A percentile compares a stretch with the other conserved stretches of the same genome.
Evolutionary conservation across 2,329 filamentous ascomycete species (phyloP).

Genomic region (Talaromyces sp.): DNA sequence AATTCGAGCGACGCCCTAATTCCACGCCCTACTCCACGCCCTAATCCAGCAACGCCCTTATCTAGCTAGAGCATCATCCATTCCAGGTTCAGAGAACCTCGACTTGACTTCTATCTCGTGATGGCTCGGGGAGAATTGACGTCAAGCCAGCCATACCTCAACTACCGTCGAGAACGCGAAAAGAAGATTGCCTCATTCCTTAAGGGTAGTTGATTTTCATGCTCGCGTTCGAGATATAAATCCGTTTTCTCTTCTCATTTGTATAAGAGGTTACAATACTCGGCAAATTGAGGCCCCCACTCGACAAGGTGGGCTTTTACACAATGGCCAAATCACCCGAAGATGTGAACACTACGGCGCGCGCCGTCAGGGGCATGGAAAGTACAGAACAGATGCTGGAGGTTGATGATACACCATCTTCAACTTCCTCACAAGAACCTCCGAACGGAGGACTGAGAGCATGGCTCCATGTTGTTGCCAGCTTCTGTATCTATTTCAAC

Average conservation of each 20-base stretch:
- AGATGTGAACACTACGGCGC: not conserved
- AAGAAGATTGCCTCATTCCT: not conserved
- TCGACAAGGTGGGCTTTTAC: not conserved
- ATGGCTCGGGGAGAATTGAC: not conserved
- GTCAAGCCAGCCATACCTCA: not conserved
- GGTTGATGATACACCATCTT: not conserved
- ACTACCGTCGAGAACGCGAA: not conserved
- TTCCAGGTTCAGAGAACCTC: not conserved
- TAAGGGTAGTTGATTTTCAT: not conserved
- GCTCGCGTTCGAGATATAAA: not conserved
- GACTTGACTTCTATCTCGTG: not conserved
- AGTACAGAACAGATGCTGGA: not conserved
- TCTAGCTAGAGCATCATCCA: not conserved
- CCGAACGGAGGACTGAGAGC: slow-evolving; percentile 24
- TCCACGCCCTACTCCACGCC: not conserved
- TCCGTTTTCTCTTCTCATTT: not conserved
- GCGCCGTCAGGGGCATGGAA: not conserved
- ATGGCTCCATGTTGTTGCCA: slow-evolving; percentile 23
- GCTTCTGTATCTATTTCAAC: slow-evolving; percentile 24
- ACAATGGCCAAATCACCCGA: not conserved
- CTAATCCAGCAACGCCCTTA: not conserved
- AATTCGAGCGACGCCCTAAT: not conserved
- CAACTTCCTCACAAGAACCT: not conserved
- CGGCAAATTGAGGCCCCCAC: not conserved
- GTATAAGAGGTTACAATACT: not conserved